Percentiles rank a stretch among this genome's conserved stretches.
These are phyloP conservation scores for Phytophthora litchii DNA, from an alignment of 352 stramenopile genomes.

Conservation along the genomic window DNA sequence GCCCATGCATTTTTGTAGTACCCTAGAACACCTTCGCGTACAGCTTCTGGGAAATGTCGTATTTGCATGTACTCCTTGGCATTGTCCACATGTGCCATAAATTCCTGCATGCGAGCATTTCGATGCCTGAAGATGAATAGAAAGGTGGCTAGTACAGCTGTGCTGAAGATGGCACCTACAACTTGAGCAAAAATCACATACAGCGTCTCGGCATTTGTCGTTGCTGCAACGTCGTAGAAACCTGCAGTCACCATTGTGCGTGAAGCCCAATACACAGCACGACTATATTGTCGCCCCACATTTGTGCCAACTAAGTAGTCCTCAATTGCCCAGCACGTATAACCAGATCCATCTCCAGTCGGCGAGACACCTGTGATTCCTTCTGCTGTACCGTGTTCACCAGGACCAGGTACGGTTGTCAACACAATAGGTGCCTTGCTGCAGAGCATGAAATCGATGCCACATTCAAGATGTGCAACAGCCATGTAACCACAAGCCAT, in stretches of 20 bases:
- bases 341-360: constrained; percentile 19
- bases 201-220: constrained; percentile 58
- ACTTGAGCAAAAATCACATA: constrained; percentile 68
- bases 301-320: constrained; percentile 60
- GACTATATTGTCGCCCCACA: constrained; percentile 53
- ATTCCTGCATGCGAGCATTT: constrained; percentile 59
- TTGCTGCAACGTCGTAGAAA: constrained; percentile 64
- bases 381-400: constrained; percentile 13
- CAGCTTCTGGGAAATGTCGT: constrained; percentile 59
- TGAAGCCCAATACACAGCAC: constrained; percentile 64
- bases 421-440: constrained; percentile 30
- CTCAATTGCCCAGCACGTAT: constrained; percentile 76
- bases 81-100: constrained; percentile 73
- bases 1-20: constrained; percentile 73
- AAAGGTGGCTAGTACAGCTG: constrained; percentile 69
- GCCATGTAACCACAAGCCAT: constrained; percentile 73
- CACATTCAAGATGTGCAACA: constrained; percentile 71
- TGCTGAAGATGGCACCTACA: constrained; percentile 70
- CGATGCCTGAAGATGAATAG: constrained; percentile 75
- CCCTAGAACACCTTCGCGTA: constrained; percentile 57
- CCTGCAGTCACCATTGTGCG: constrained; percentile 61
- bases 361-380: constrained; percentile 27
- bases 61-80: constrained; percentile 80
- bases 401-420: constrained; percentile 13
- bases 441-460: constrained; percentile 60